phyloP scores from a whole-genome alignment of 2,329 filamentous ascomycete species.

The Geosmithia morbida region DNA sequence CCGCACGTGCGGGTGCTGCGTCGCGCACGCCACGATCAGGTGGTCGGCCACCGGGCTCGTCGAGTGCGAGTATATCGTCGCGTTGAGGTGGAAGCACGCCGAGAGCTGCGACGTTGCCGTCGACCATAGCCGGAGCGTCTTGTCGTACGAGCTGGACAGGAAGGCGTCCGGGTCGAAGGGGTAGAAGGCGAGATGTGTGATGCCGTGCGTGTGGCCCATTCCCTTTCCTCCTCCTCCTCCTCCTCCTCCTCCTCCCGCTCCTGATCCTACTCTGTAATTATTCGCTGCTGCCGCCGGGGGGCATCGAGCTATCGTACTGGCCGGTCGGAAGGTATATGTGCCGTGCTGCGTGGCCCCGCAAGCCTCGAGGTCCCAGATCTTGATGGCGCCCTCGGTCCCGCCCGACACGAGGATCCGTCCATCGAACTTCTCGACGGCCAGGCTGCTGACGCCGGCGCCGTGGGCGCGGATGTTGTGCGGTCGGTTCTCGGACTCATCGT shows the following conservation, averaged over 20 bases:
- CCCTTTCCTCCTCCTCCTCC: constrained; percentile 7
- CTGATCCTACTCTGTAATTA: neutral
- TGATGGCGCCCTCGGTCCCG: constrained; percentile 71
- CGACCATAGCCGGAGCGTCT: constrained; percentile 61
- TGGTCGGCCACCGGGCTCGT: constrained; percentile 59
- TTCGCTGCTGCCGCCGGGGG: constrained; percentile 8
- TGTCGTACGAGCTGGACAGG: constrained; percentile 64
- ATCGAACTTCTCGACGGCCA: constrained; percentile 72
- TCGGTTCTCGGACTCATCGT: constrained; percentile 9
- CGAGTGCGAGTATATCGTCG: constrained; percentile 62
- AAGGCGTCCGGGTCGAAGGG: constrained; percentile 66
- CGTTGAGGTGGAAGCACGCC: constrained; percentile 53
- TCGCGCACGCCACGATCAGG: constrained; percentile 75
- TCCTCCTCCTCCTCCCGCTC: neutral
- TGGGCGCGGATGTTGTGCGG: constrained; percentile 46
- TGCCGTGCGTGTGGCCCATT: constrained; percentile 48
- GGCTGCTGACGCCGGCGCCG: constrained; percentile 60
- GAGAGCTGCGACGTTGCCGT: constrained; percentile 46
- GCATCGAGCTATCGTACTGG: constrained; percentile 33
- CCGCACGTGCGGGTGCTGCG: constrained; percentile 70
- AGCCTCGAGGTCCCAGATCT: constrained; percentile 73
- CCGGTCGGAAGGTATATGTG: constrained; percentile 37
- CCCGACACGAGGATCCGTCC: constrained; percentile 67
- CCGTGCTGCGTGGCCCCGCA: constrained; percentile 24
- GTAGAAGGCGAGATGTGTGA: constrained; percentile 66